Conservation (phyloP, 2,329 filamentous ascomycete species). For the Neobulgaria alba region DNA sequence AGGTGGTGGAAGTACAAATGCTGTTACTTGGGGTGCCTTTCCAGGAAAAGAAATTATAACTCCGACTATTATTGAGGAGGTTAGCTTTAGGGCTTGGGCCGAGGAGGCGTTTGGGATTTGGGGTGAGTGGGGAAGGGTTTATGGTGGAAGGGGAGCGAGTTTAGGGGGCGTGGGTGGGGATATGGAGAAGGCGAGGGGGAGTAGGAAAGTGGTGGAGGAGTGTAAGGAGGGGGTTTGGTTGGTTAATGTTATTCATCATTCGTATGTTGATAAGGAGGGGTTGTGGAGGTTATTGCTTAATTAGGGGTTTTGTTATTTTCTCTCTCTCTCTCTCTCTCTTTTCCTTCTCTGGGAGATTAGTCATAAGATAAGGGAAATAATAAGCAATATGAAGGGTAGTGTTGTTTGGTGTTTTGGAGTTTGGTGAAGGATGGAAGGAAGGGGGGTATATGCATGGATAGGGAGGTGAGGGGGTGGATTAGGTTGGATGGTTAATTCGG, state of each 20-base stretch:
- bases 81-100: constrained; percentile 87
- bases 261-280: constrained; percentile 61
- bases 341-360: no score
- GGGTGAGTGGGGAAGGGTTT: constrained; percentile 87
- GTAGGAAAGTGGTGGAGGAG: constrained; percentile 60
- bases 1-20: constrained; percentile 58
- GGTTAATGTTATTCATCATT: constrained; percentile 83
- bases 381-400: no score
- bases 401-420: no score
- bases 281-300: constrained; percentile 59
- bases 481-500: no score
- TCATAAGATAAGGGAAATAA: no score
- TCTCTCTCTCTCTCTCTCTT: no score
- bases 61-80: constrained; percentile 92
- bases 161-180: constrained; percentile 31
- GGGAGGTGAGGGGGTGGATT: no score
- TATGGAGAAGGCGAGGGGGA: constrained; percentile 54
- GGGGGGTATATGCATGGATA: no score
- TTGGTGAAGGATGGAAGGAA: no score
- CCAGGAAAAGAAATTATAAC: constrained; percentile 93
- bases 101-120: constrained; percentile 97
- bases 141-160: constrained; percentile 50
- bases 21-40: constrained; percentile 95
- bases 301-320: no score
- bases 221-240: constrained; percentile 70